These are phyloP conservation scores for Microbotryum violaceum DNA, from an alignment of 1,284 basidiomycete species.

Conservation along the genomic window DNA sequence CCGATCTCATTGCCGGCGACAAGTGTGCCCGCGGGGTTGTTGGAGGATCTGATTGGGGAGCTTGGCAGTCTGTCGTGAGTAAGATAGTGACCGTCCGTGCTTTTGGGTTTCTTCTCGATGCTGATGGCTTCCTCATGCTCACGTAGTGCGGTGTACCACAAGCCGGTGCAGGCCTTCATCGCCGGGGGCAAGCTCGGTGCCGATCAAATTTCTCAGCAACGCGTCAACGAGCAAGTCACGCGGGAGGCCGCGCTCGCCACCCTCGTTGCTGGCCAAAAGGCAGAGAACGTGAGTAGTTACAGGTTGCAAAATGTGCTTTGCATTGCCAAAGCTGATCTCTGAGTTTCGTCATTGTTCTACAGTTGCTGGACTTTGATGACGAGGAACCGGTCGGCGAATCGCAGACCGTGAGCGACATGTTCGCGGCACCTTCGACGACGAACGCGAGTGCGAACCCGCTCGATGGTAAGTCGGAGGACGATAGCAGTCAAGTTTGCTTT, in stretches of 20 bases:
- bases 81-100: not conserved
- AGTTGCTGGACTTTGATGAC: constrained; percentile 82
- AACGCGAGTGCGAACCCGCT: constrained; percentile 59
- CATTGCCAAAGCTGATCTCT: not conserved
- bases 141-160: constrained; percentile 65
- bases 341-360: not conserved
- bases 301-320: no score
- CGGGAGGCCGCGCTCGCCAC: constrained; percentile 77
- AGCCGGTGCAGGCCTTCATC: constrained; percentile 58
- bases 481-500: not conserved
- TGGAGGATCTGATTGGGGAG: constrained; percentile 86
- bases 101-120: constrained; percentile 19
- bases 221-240: constrained; percentile 5
- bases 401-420: constrained; percentile 39
- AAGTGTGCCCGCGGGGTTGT: constrained; percentile 77
- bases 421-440: constrained; percentile 18
- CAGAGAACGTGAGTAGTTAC: constrained; percentile 57
- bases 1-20: constrained; percentile 88
- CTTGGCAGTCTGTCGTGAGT: constrained; percentile 43
- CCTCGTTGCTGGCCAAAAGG: constrained; percentile 78
- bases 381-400: constrained; percentile 50
- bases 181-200: constrained; percentile 51
- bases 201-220: constrained; percentile 53
- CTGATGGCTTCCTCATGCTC: constrained; percentile 54
- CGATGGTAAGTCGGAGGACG: constrained; percentile 47